Evolutionary conservation across 1,139 yeast species (phyloP), one percentile per base, ranked within the genome.

Genomic region (Yamadazyma aaseri): DNA sequence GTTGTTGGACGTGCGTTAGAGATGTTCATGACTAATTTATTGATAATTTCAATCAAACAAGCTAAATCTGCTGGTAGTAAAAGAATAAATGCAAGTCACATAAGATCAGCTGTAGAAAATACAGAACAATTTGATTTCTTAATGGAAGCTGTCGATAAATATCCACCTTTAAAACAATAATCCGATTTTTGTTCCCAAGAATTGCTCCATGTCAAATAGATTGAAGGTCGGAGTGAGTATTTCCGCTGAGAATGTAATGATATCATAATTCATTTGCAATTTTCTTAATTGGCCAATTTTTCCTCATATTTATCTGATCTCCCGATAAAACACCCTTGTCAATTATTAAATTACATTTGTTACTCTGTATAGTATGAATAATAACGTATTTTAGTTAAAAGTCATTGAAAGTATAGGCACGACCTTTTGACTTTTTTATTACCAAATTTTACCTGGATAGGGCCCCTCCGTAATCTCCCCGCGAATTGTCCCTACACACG

Each of bases 1-100:
- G 90, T 90, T 20, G 96, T 92, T 9, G 97, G 98, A 7, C 75
- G 96, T 44, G 96, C 97, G 0, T 70, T 92, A 36, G 98, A 92
- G 61, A 76, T 87, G 42, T 92, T 92, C 56, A 79, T 92, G 76
- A 89, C 95, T 36, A 79, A 92, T 39, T 71, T 94, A 41, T 95
- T 92, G 34, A 92, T 86, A 50, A 90, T 86, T 33, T 76, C 95
- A 12, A 81, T 87, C 34, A 72, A 76, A 30, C 89, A 86, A 49
- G 96, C 97, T 7, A 77, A 81, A 38, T 67, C 71, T 36, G 74
- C 79, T 38, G 95, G 94, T 11, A 83, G 83, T 21, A 84, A 86
- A 53, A 76, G 96, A 47, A 86, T 92, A 10, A 79, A 83, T 22
- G 92, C 95, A 0, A 79, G 85, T 27, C 94, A 89, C 48, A 75